Evolutionary conservation across 352 stramenopile genomes (phyloP).

Genomic region (Phytophthora lateralis): DNA sequence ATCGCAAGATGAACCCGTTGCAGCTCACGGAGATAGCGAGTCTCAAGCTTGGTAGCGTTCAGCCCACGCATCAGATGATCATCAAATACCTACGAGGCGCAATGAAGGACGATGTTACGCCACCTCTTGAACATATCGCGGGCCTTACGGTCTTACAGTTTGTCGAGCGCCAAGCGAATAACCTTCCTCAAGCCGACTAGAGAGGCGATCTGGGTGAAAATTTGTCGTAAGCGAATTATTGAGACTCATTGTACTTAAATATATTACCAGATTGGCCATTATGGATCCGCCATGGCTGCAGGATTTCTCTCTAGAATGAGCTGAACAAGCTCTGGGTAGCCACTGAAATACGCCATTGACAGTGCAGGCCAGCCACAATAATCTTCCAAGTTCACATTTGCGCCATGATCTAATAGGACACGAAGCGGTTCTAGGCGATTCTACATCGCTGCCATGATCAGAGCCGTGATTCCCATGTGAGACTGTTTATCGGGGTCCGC

Average conservation of each 20-base stretch:
- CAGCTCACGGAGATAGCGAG: conserved; percentile 79
- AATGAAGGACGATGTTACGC: conserved; percentile 78
- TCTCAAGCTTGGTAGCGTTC: conserved; percentile 73
- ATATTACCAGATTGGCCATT: not conserved
- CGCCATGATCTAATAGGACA: conserved; percentile 16
- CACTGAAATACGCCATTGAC: conserved; percentile 23
- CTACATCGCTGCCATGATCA: conserved; percentile 14
- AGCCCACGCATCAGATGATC: conserved; percentile 87
- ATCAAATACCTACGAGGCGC: conserved; percentile 80
- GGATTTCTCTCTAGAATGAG: conserved; percentile 14
- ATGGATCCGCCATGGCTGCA: not conserved
- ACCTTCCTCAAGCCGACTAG: conserved; percentile 42
- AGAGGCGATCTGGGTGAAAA: not conserved
- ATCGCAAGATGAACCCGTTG: conserved; percentile 69
- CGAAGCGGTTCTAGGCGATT: conserved; percentile 15
- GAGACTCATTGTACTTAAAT: too few species aligned
- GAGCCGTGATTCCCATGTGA: conserved; percentile 1
- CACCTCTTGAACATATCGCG: conserved; percentile 76
- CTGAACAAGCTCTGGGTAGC: conserved; percentile 21
- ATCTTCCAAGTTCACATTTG: conserved; percentile 16
- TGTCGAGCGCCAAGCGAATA: conserved; percentile 65
- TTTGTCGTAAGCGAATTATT: too few species aligned
- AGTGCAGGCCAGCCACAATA: conserved; percentile 5
- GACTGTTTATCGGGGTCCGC: conserved; percentile 11
- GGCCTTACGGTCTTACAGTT: conserved; percentile 72